These are phyloP conservation scores for Paracoccidioides brasiliensis DNA, from an alignment of 2,329 filamentous ascomycete species.

Conservation along the genomic window DNA sequence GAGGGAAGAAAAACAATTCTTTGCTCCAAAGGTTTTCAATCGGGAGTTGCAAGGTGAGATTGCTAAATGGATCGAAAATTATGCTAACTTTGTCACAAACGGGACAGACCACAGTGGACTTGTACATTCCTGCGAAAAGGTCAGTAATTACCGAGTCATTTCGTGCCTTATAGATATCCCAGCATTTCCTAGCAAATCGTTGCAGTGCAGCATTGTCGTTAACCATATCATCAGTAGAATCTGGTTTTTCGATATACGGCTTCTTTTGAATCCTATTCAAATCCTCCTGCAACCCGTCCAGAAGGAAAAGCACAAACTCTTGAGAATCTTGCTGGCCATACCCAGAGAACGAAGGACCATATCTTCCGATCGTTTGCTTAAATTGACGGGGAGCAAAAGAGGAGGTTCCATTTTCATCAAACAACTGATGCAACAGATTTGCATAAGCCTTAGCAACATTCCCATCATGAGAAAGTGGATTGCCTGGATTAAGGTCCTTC, in stretches of 20 bases:
- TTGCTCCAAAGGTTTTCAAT: constrained; percentile 72
- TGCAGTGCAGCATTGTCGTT: constrained; percentile 66
- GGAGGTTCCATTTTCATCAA: constrained; percentile 51
- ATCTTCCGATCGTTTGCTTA: constrained; percentile 67
- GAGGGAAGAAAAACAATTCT: constrained; percentile 61
- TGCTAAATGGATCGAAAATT: constrained; percentile 96
- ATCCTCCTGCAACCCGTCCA: constrained; percentile 91
- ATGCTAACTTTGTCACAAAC: constrained; percentile 91
- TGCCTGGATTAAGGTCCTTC: constrained; percentile 69
- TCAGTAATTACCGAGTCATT: constrained; percentile 95
- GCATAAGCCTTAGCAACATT: constrained; percentile 78
- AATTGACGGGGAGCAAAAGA: constrained; percentile 69
- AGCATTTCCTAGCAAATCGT: constrained; percentile 75
- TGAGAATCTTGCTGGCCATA: constrained; percentile 97
- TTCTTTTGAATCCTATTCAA: constrained; percentile 89
- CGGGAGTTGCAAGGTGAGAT: constrained; percentile 79
- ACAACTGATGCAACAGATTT: constrained; percentile 62
- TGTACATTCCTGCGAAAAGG: constrained; percentile 95
- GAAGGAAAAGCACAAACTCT: constrained; percentile 86
- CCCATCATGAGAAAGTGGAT: constrained; percentile 74
- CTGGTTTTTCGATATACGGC: constrained; percentile 93
- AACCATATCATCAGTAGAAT: constrained; percentile 94
- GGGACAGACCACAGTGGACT: constrained; percentile 89
- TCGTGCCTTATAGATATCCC: constrained; percentile 79
- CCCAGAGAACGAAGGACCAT: constrained; percentile 75